Conservation (phyloP, 108 stramenopile genomes). For the Conticribra guillardii region DNA sequence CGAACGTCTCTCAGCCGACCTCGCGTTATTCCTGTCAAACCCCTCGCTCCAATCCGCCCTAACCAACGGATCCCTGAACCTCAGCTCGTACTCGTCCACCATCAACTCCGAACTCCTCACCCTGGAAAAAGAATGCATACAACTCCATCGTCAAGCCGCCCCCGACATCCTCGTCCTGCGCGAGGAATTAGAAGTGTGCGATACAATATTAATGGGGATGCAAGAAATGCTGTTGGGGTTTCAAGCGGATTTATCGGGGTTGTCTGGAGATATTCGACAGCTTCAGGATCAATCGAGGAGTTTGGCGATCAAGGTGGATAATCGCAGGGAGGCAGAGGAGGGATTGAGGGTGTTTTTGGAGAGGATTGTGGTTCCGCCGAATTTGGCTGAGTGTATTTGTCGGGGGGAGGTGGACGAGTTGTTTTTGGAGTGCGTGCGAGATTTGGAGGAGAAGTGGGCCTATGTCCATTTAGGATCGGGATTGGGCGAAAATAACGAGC, state of each 20-base stretch:
- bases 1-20: constrained; percentile 82
- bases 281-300: constrained; percentile 92
- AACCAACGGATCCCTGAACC: constrained; percentile 84
- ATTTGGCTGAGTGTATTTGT: constrained; percentile 83
- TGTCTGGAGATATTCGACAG: constrained; percentile 94
- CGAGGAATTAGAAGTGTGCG: constrained; percentile 91
- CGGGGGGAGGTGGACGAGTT: constrained; percentile 88
- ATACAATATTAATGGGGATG: constrained; percentile 91
- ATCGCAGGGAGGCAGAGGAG: constrained; percentile 91
- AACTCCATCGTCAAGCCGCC: constrained; percentile 69
- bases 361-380: constrained; percentile 90
- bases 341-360: constrained; percentile 89
- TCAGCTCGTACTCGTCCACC: constrained; percentile 77
- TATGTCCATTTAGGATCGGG: constrained; percentile 67
- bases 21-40: constrained; percentile 84
- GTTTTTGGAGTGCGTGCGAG: constrained; percentile 90
- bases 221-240: constrained; percentile 98
- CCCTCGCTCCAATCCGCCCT: constrained; percentile 75
- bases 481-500: too few relatives aligned
- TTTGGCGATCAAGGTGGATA: constrained; percentile 89
- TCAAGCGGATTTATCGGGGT: constrained; percentile 97
- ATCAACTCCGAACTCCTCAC: constrained; percentile 79
- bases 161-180: constrained; percentile 65
- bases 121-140: constrained; percentile 80
- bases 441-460: constrained; percentile 84